Conservation (phyloP, 2,329 filamentous ascomycete species). For the Phialophora tarda region DNA sequence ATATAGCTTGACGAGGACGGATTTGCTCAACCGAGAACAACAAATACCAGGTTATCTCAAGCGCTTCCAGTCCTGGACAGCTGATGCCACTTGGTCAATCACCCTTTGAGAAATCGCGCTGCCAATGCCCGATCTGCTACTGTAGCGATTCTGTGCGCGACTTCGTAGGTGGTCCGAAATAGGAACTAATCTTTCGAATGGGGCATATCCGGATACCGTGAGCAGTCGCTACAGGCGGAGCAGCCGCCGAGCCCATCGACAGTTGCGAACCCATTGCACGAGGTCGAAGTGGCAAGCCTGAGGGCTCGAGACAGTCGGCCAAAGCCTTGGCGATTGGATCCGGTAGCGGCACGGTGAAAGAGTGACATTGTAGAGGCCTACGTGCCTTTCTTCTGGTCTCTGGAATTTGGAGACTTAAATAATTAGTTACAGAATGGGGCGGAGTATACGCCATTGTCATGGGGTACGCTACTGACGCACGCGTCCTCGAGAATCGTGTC, state of each 20-base stretch:
- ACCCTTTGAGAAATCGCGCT: not conserved
- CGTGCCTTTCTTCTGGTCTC: not conserved
- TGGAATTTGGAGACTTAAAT: not conserved
- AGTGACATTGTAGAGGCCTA: not conserved
- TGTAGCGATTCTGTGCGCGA: not conserved
- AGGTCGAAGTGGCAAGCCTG: not conserved
- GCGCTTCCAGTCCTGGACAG: not conserved
- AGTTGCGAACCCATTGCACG: not conserved
- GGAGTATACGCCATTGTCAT: not conserved
- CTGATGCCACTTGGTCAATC: not conserved
- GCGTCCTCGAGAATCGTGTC: not conserved
- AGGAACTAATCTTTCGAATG: not conserved
- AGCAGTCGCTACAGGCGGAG: not conserved
- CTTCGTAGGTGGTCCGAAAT: not conserved
- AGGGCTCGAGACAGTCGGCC: not conserved
- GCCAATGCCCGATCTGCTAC: not conserved
- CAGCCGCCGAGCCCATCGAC: not conserved
- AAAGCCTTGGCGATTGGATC: not conserved
- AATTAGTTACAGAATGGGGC: not conserved
- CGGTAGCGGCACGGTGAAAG: not conserved
- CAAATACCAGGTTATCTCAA: not conserved
- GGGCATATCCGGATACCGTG: not conserved
- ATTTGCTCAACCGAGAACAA: not conserved
- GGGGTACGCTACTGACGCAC: not conserved
- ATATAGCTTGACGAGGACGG: not conserved